A percentile compares a stretch with the other conserved stretches of the same genome.
Conservation (phyloP, 345 rosid species). For the Rhodomyrtus tomentosa region DNA sequence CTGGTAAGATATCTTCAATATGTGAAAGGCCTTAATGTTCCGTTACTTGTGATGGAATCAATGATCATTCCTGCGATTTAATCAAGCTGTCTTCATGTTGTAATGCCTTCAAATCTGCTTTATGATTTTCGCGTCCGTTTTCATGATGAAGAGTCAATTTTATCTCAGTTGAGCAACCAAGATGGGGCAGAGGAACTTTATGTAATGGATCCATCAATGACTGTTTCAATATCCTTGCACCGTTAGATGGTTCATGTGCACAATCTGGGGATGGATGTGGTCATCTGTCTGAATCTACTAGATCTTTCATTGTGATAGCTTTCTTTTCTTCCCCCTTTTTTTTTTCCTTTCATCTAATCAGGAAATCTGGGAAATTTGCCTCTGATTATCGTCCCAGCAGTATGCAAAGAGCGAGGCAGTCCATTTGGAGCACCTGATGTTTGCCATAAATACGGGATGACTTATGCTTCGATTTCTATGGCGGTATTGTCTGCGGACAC, state of each 20-base stretch:
- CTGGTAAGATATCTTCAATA: constrained; percentile 13
- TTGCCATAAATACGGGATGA: constrained; percentile 22
- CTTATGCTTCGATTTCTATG: constrained; percentile 42
- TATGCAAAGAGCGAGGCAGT: constrained; percentile 33
- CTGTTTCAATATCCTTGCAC: neutral
- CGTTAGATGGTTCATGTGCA: neutral
- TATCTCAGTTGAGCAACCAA: neutral
- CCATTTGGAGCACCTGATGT: constrained; percentile 35
- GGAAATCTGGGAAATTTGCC: constrained; percentile 45
- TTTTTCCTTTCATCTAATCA: neutral
- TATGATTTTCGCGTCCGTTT: neutral
- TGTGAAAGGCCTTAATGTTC: neutral
- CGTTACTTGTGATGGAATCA: neutral
- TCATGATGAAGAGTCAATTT: neutral
- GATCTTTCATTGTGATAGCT: neutral
- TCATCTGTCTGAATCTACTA: neutral
- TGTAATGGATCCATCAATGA: neutral
- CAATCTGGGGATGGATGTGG: neutral
- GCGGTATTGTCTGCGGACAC: constrained; percentile 18
- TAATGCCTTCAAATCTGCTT: neutral
- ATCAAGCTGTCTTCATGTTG: neutral
- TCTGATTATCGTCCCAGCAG: constrained; percentile 37
- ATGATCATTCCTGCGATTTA: neutral
- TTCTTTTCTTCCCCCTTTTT: neutral
- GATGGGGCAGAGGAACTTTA: neutral